These are phyloP conservation scores for Ganoderma resinaceum DNA, from an alignment of 1,284 basidiomycete genomes.

Conservation along the genomic window DNA sequence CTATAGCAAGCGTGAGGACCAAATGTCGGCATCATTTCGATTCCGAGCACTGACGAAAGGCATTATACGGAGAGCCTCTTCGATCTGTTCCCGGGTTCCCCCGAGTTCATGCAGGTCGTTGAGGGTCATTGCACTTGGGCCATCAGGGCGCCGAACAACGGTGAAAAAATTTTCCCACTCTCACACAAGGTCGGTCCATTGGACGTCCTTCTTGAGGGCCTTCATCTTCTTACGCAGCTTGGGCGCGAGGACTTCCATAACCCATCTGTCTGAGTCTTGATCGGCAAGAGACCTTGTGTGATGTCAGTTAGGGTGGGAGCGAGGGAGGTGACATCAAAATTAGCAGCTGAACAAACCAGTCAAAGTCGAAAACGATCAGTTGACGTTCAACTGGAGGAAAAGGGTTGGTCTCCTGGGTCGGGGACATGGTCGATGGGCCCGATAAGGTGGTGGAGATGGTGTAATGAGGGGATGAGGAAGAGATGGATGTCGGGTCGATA, in stretches of 20 bases:
- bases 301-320: neutral
- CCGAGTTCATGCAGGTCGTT: conserved; percentile 75
- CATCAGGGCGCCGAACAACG: conserved; percentile 5
- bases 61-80: conserved; percentile 78
- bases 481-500: neutral
- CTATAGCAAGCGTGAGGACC: conserved; percentile 47
- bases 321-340: neutral
- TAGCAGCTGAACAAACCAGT: conserved; percentile 74
- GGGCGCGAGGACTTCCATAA: conserved; percentile 92
- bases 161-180: conserved; percentile 36
- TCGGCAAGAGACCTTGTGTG: conserved; percentile 82
- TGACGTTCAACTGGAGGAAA: conserved; percentile 62
- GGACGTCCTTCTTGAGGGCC: conserved; percentile 67
- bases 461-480: conserved; percentile 6
- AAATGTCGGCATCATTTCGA: neutral
- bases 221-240: conserved; percentile 88
- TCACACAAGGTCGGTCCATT: conserved; percentile 97
- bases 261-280: conserved; percentile 97
- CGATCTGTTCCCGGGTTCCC: conserved; percentile 77
- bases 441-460: neutral
- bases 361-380: conserved; percentile 96
- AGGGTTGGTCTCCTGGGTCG: neutral
- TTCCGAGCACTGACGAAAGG: conserved; percentile 76
- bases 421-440: conserved; percentile 13
- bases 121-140: conserved; percentile 68